These are phyloP conservation scores for Hyparrhenia diplandra DNA, from an alignment of 176 grass and related monocot species.

Conservation along the genomic window DNA sequence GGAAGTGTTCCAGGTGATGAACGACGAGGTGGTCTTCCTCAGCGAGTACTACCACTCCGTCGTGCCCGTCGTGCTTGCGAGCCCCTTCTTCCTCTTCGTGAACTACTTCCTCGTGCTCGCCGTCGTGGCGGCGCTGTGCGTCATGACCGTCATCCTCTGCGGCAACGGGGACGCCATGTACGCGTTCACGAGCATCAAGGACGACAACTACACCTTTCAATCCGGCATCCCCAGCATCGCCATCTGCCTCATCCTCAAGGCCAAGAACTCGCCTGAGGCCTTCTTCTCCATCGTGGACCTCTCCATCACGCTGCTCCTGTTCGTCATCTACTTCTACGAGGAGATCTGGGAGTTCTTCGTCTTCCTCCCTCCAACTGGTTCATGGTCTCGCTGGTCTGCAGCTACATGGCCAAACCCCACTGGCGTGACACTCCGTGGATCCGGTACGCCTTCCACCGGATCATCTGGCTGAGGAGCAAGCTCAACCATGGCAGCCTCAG, in stretches of 20 bases:
- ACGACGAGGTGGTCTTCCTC: slow-evolving; percentile 8
- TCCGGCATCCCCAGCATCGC: background rate
- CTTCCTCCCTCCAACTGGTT: slow-evolving; percentile 24
- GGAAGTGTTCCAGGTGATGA: slow-evolving; percentile 9
- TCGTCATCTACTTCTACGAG: slow-evolving; percentile 3
- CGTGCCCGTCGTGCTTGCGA: background rate
- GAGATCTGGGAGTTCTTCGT: slow-evolving; percentile 6
- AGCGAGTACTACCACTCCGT: slow-evolving; percentile 24
- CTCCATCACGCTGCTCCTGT: background rate
- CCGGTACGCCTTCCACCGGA: background rate
- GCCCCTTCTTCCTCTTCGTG: background rate
- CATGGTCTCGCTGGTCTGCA: background rate
- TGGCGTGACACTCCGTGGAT: background rate
- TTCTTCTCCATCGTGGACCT: background rate
- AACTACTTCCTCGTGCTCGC: background rate
- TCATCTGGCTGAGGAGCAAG: background rate
- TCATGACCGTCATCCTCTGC: background rate
- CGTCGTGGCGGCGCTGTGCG: background rate
- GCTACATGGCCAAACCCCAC: background rate
- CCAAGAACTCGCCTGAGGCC: background rate
- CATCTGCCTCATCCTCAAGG: background rate
- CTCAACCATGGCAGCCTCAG: background rate
- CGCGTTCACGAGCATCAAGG: background rate
- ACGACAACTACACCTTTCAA: background rate
- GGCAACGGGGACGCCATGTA: background rate